Base-by-base conservation (phyloP, 306 rosid species). In the Gastrolobium villosum region DNA sequence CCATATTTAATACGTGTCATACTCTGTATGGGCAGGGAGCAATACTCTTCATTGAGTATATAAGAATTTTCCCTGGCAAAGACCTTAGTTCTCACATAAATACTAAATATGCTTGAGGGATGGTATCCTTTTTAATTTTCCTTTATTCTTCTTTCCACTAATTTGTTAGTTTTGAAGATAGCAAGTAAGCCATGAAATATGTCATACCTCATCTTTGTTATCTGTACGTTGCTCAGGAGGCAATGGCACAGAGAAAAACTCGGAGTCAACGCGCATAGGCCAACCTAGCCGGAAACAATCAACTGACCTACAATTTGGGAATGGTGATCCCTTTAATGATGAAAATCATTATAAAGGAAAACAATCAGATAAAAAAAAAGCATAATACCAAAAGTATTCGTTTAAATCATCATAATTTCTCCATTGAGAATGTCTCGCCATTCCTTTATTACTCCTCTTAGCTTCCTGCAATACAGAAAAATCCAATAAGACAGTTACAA, bases 321-420 rank as follows among this genome's bases (percentile, higher is more conserved):
- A 81, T 30, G 39, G 53, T 4, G 35, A 82, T 68, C 35, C n/a
- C 45, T 74, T 79, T 72, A n/a, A 65, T 53, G 41, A 84, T 31
- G 56, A 55, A 34, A 65, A 40, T 65, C 31, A 20, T 35, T 46
- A 69, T 10, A 53, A 35, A 26, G 59, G 43, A 56, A 77, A 79
- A 35, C 37, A 40, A 53, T 56, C 34, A 3, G 74, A 26, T 76
- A 0, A 78, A 54, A 15, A 70, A 52, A 55, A 78, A 54, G 53
- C 61, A 31, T 62, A 77, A 56, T 92, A 95, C 99, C 99, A 95
- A 80, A 95, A 95, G 56, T 86, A 92, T 87, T 95, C 99, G 55
- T 95, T 95, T 75, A 95, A 82, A 73, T 95, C 99, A 71, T 95
- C 99, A 81, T 95, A 95, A 81, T 95, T 92, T 85, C 99, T 91